phyloP scores from a whole-genome alignment of 306 rosid genomes.

The Prunus mume region DNA sequence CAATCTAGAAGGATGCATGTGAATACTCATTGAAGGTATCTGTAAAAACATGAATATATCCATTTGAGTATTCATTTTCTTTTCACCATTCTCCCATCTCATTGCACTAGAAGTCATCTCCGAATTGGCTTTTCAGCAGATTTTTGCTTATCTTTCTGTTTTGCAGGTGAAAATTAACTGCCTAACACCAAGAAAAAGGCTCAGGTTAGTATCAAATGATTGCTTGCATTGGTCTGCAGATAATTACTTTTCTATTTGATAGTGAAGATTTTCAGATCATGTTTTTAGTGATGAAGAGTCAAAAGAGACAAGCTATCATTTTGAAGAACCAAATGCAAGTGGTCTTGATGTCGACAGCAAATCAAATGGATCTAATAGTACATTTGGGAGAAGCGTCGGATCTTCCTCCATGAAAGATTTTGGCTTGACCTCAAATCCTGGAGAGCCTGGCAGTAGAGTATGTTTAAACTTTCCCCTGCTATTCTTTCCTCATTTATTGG shows the following conservation, averaged over 20 bases:
- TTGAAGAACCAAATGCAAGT: conserved; percentile 24
- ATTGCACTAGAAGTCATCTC: background rate
- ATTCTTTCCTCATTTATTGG: background rate
- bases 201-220: conserved; percentile 31
- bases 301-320: conserved; percentile 20
- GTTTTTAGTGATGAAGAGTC: conserved; percentile 37
- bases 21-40: background rate
- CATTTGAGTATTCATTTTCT: background rate
- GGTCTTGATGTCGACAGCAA: conserved; percentile 28
- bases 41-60: background rate
- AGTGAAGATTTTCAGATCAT: conserved; percentile 1
- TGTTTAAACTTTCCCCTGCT: conserved; percentile 9
- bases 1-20: background rate
- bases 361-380: conserved; percentile 38
- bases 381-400: conserved; percentile 30
- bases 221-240: background rate
- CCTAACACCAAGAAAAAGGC: conserved; percentile 35
- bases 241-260: conserved; percentile 6
- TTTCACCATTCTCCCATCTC: background rate
- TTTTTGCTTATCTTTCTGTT: conserved; percentile 11
- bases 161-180: conserved; percentile 54
- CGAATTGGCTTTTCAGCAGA: background rate
- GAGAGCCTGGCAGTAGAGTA: conserved; percentile 49
- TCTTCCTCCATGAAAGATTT: conserved; percentile 44
- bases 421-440: conserved; percentile 39